Evolutionary conservation across 2,329 filamentous ascomycete species (phyloP).

Genomic region (Ophiocordyceps australis): DNA sequence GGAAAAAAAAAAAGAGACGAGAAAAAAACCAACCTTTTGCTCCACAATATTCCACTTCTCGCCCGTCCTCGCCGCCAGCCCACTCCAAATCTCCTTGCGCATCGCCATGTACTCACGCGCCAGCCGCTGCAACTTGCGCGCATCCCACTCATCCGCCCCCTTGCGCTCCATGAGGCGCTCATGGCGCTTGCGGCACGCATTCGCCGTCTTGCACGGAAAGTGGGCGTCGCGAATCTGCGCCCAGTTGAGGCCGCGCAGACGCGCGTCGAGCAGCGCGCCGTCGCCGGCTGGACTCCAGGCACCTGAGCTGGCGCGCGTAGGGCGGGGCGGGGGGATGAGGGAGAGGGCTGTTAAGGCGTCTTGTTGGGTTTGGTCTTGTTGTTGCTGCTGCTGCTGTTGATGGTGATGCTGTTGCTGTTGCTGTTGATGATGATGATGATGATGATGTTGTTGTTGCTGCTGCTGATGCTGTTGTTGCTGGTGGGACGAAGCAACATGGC

Average conservation of each 20-base stretch:
- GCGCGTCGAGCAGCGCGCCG: slow-evolving; percentile 50
- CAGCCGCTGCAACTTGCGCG: slow-evolving; percentile 53
- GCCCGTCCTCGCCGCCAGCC: slow-evolving; percentile 54
- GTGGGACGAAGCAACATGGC: too few relatives aligned
- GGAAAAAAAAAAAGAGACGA: not conserved
- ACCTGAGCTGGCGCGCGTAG: slow-evolving; percentile 39
- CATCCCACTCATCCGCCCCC: slow-evolving; percentile 63
- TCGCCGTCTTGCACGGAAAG: slow-evolving; percentile 62
- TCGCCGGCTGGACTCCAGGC: slow-evolving; percentile 64
- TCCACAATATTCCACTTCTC: slow-evolving; percentile 65
- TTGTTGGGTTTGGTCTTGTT: slow-evolving; percentile 16
- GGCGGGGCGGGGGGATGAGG: slow-evolving; percentile 20
- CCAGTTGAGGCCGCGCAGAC: slow-evolving; percentile 68
- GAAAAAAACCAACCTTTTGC: slow-evolving; percentile 29
- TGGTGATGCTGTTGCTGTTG: slow-evolving; percentile 13
- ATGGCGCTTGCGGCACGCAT: slow-evolving; percentile 79
- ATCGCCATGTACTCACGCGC: slow-evolving; percentile 64
- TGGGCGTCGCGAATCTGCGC: slow-evolving; percentile 57
- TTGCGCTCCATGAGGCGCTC: slow-evolving; percentile 66
- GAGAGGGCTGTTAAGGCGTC: slow-evolving; percentile 18
- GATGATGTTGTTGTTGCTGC: too few relatives aligned
- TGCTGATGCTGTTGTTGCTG: too few relatives aligned
- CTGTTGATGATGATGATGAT: slow-evolving; percentile 10
- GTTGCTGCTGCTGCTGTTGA: slow-evolving; percentile 6
- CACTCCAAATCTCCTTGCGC: slow-evolving; percentile 66